phyloP scores from a whole-genome alignment of 2,329 filamentous ascomycete species.

The Penicillium sclerotigenum region DNA sequence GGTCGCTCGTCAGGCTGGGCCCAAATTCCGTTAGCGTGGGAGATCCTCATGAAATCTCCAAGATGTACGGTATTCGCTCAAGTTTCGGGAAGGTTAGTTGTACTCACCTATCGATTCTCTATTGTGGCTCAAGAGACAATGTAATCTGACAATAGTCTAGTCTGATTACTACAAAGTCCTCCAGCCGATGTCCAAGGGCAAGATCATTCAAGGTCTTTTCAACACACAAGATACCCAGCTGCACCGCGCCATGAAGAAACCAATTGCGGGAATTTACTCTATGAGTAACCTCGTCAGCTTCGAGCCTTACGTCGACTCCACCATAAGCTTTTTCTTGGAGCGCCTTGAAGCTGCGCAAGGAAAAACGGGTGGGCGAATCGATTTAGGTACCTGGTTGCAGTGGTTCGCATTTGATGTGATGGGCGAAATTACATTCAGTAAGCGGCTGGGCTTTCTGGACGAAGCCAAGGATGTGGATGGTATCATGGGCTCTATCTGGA shows the following conservation, averaged over 20 bases:
- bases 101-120: no score
- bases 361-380: background rate
- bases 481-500: constrained; percentile 12
- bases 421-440: constrained; percentile 21
- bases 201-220: background rate
- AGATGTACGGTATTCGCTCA: background rate
- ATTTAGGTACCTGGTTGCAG: constrained; percentile 18
- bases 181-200: background rate
- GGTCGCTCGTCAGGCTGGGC: constrained; percentile 13
- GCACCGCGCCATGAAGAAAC: background rate
- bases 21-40: constrained; percentile 14
- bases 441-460: background rate
- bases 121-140: no score
- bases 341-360: background rate
- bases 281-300: constrained; percentile 13
- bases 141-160: no score
- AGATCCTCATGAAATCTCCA: constrained; percentile 5
- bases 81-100: background rate
- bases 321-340: background rate
- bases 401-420: constrained; percentile 27
- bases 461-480: background rate
- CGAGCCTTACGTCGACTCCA: constrained; percentile 8
- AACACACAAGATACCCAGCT: background rate
- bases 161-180: no score
- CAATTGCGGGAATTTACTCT: constrained; percentile 11